phyloP scores from a whole-genome alignment of 2,329 filamentous ascomycete species.

The Zarea fungicola region DNA sequence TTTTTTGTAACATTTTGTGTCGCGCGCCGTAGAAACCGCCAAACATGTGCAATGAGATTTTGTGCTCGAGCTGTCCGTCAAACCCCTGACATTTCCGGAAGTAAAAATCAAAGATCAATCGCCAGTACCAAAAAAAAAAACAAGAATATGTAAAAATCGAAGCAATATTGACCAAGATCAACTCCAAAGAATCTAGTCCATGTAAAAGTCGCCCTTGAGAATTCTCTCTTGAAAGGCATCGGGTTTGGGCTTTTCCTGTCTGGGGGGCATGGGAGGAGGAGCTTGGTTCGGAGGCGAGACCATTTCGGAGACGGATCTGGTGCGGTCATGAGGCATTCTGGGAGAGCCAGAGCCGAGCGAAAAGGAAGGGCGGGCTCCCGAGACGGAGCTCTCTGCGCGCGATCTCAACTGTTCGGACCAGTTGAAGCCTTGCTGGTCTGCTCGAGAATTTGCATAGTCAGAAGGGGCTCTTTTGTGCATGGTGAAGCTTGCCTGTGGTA shows the following conservation, averaged over 20 bases:
- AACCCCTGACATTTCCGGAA: too few relatives aligned
- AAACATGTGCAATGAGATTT: neutral
- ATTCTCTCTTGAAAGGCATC: conserved; percentile 97
- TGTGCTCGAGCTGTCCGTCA: too few relatives aligned
- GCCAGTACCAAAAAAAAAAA: neutral
- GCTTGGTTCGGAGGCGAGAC: conserved; percentile 50
- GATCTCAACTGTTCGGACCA: conserved; percentile 94
- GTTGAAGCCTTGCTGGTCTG: conserved; percentile 86
- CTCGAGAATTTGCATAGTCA: conserved; percentile 56
- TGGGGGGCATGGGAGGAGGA: conserved; percentile 39
- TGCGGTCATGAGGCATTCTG: conserved; percentile 52
- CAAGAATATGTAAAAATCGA: neutral
- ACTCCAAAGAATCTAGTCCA: too few relatives aligned
- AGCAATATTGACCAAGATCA: too few relatives aligned
- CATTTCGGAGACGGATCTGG: conserved; percentile 65
- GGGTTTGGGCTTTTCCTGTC: conserved; percentile 55
- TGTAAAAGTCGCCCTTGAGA: conserved; percentile 95
- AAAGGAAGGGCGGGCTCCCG: conserved; percentile 53
- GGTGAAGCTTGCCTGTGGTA: conserved; percentile 55
- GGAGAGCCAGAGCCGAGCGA: conserved; percentile 44
- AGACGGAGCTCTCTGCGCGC: conserved; percentile 76
- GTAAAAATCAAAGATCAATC: neutral
- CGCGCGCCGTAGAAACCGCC: conserved; percentile 2
- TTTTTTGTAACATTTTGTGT: conserved; percentile 8
- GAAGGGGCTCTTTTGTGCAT: conserved; percentile 53